Evolutionary conservation across 2,329 filamentous ascomycete genomes (phyloP), one percentile per base, ranked within the genome.

Genomic region (Diatrype stigma): DNA sequence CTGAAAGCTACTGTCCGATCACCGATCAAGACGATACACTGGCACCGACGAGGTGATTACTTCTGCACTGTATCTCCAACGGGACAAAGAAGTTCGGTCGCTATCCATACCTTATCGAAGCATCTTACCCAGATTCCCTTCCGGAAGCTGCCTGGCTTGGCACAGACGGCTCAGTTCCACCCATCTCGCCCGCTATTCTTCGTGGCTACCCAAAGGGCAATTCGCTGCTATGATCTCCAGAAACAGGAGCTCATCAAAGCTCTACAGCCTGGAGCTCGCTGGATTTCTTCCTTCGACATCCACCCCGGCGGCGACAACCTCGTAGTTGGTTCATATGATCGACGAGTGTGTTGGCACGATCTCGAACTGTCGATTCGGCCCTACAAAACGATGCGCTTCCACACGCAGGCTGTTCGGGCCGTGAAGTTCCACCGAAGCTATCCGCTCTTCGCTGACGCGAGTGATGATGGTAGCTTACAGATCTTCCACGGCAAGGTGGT

Each of bases 401-500:
- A 99, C 73, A 75, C 83, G 54, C 89, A 96, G 70, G 94, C 94
- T 44, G 96, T 99, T 63, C 84, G 95, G 45, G 84, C 87, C 12
- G 94, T 96, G 50, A 86, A 84, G 60, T 99, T 89, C 72, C 95
- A 99, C 71, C 85, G 85, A 51, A 84, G 85, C 53, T 79, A 81
- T 8, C 82, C 94, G 17, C 78, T 99, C 34, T 97, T 99, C 64
- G 94, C 92, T 1, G 93, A 97, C 67, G 91, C 90, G 19, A 94
- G 89, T 68, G 95, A 99, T 67, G 94, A 99, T 68, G 94, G 94
- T 26, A 90, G 87, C 19, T 74, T 97, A 58, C 94, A 99, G 70
- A 89, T 99, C 49, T 97, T 97, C 82, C 93, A 97, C 68, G 93
- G 91, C 51, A 96, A 93, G 72, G 93, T 97, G 26, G 91, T 95